Conservation (phyloP, 345 rosid genomes). For the Erysimum cheiranthoides region DNA sequence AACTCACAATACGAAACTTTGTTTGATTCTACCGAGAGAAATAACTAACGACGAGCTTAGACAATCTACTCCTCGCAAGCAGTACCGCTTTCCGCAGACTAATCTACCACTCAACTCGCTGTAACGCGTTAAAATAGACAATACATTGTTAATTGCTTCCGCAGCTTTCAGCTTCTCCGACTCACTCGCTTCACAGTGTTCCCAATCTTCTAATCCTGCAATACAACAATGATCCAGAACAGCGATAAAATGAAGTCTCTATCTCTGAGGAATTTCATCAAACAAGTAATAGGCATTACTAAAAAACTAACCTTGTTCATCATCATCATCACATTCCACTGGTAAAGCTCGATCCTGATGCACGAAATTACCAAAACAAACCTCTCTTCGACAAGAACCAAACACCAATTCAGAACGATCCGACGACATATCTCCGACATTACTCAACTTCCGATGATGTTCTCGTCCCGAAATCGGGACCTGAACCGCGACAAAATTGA, state of each 20-base stretch:
- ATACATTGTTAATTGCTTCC: conserved; percentile 56
- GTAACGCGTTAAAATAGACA: conserved; percentile 67
- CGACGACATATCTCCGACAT: conserved; percentile 51
- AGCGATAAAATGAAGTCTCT: background rate
- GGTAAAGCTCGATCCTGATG: conserved; percentile 52
- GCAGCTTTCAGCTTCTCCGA: conserved; percentile 67
- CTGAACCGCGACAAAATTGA: conserved; percentile 86
- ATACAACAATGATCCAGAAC: conserved; percentile 5
- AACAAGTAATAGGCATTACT: conserved; percentile 9
- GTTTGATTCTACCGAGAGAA: conserved; percentile 99
- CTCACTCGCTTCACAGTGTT: conserved; percentile 77
- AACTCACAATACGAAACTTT: conserved; percentile 99
- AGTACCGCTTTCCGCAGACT: conserved; percentile 66
- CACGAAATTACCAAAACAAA: conserved; percentile 59
- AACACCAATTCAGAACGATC: conserved; percentile 52
- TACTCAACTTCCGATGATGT: conserved; percentile 39
- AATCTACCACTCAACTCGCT: conserved; percentile 68
- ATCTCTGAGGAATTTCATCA: conserved; percentile 17
- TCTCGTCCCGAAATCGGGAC: conserved; percentile 58
- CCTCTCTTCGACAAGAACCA: conserved; percentile 87
- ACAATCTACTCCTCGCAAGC: conserved; percentile 51
- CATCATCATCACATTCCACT: conserved; percentile 42
- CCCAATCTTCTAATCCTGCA: conserved; percentile 66
- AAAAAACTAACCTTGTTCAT: conserved; percentile 37
- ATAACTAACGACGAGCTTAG: conserved; percentile 73